These are phyloP conservation scores for Crocinoboletus sp. DNA, from an alignment of 1,284 basidiomycete genomes.

Conservation along the genomic window DNA sequence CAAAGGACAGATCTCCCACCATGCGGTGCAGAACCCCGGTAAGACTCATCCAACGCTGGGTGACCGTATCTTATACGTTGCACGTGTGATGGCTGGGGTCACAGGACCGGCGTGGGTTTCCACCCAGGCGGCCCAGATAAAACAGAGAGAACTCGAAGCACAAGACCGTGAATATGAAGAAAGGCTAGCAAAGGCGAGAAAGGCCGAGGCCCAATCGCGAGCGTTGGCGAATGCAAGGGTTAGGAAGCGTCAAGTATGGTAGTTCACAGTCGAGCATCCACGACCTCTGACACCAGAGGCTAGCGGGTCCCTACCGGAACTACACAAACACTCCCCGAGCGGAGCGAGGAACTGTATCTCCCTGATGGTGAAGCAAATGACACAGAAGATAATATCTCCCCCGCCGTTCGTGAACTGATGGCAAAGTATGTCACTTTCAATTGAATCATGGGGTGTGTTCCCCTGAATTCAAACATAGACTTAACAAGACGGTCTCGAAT, in stretches of 20 bases:
- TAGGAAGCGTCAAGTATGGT: constrained; percentile 55
- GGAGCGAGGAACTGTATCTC: constrained; percentile 57
- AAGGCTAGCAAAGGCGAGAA: constrained; percentile 55
- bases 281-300: constrained; percentile 10
- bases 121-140: constrained; percentile 67
- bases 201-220: constrained; percentile 56
- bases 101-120: constrained; percentile 77
- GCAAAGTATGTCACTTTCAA: constrained; percentile 49
- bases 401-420: constrained; percentile 80
- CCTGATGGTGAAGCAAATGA: constrained; percentile 46
- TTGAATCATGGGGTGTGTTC: neutral
- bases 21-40: constrained; percentile 36
- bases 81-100: neutral
- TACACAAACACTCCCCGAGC: constrained; percentile 12
- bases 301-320: constrained; percentile 21
- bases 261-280: neutral
- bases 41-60: constrained; percentile 17
- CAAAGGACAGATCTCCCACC: constrained; percentile 49
- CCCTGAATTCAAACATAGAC: constrained; percentile 9
- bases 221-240: constrained; percentile 53
- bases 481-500: constrained; percentile 9
- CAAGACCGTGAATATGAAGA: constrained; percentile 62
- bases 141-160: constrained; percentile 58
- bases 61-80: constrained; percentile 6
- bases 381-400: constrained; percentile 61